Evolutionary conservation across 139 green algal species (phyloP), one percentile per base, ranked within the genome.

Genomic region (Chlamydomonas sphaeroides): DNA sequence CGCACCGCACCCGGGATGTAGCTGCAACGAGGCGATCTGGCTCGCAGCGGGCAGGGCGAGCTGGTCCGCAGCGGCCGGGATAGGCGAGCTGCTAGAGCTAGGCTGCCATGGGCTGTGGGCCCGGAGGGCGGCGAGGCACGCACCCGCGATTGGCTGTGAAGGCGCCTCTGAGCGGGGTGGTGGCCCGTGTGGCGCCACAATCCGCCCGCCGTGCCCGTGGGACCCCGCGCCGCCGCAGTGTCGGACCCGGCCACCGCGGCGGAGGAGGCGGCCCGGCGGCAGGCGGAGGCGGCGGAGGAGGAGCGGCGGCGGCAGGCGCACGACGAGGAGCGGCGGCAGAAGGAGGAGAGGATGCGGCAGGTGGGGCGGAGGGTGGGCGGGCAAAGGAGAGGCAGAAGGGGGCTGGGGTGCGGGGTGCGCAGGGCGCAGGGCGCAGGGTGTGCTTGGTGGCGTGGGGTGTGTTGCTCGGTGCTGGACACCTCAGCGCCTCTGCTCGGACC

Each of bases 331-430:
- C 57, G 74, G 26, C 70, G 62, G 74, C 59, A 38, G 15, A 80
- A 80, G 57, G 74, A 80, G 61, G 74, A 80, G 59, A 30, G 41
- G 18, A 80, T 80, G 74, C 74, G 74, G 39, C 59, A 68, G 32
- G 61, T 36, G 61, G 28, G 61, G 10, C 21, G 61, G 61, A 28
- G 61, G n/a, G n/a, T n/a, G n/a, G n/a, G n/a, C n/a, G n/a, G n/a
- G n/a, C n/a, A n/a, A n/a, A 80, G 61, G 38, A 59, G 26, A 80
- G 62, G 74, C 59, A 38, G 15, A 80, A 80, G 57, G 74, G 71
- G 61, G 74, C 70, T 39, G 30, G 41, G 18, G 71, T 80, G 74
- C 74, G 74, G 39, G 32, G 61, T 36, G 61, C 5, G 61, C 30
- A 28, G 61, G 61, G 20, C 28, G 28, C 14, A 28, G 8, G n/a